These are phyloP conservation scores for Cynara cardunculus DNA, from an alignment of 129 eudicot genomes.

Conservation along the genomic window DNA sequence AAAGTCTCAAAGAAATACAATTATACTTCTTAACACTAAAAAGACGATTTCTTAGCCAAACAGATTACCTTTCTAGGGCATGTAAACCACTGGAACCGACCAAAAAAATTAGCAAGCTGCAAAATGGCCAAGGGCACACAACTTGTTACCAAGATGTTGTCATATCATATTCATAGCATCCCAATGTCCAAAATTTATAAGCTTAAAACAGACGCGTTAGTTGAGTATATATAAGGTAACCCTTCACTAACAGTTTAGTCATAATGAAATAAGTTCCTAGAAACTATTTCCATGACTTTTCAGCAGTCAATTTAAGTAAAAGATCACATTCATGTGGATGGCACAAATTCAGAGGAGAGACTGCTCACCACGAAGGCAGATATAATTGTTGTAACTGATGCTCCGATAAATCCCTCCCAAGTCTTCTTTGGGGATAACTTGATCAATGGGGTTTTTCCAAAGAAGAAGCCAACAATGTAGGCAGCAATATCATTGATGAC, in stretches of 20 bases:
- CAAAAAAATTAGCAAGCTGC: conserved; percentile 90
- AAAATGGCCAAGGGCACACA: conserved; percentile 21
- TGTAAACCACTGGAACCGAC: conserved; percentile 86
- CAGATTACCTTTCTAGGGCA: conserved; percentile 80
- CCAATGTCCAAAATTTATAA: neutral
- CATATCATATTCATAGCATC: conserved; percentile 16
- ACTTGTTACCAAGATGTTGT: neutral
- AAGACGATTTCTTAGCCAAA: conserved; percentile 8
- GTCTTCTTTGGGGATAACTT: conserved; percentile 96
- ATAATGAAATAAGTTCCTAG: neutral
- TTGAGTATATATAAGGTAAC: neutral
- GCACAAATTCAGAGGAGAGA: conserved; percentile 15
- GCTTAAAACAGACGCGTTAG: neutral
- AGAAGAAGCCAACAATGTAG: conserved; percentile 88
- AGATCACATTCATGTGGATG: neutral
- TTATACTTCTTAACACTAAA: neutral
- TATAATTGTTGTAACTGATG: conserved; percentile 81
- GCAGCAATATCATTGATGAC: conserved; percentile 94
- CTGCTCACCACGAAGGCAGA: conserved; percentile 79
- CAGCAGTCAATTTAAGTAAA: neutral
- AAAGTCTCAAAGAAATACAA: conserved; percentile 5
- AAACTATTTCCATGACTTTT: neutral
- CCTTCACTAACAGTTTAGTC: conserved; percentile 2
- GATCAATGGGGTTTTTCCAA: conserved; percentile 93
- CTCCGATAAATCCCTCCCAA: conserved; percentile 99